A percentile compares a stretch with the other conserved stretches of the same genome.
Conservation (phyloP, 225 moss, liverwort and hornwort species). For the Pleurozium schreberi region DNA sequence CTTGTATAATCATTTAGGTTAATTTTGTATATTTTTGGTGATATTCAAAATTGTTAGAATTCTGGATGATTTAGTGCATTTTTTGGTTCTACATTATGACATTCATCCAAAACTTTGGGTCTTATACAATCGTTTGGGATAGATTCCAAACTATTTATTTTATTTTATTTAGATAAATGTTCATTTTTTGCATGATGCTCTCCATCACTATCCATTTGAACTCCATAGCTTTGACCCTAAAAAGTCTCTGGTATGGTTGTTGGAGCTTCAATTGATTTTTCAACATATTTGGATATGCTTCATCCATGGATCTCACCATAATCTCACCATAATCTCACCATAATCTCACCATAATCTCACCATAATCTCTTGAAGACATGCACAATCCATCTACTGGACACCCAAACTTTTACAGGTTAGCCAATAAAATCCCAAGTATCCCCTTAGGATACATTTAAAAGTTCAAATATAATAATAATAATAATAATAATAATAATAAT, state of each 20-base stretch:
- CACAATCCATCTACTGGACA: no score
- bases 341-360: background rate
- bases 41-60: no score
- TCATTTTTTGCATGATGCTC: background rate
- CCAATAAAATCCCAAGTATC: background rate
- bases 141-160: no score
- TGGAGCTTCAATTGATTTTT: background rate
- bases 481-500: no score
- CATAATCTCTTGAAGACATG: background rate
- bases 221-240: background rate
- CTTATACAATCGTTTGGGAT: no score
- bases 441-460: background rate
- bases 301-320: accelerated
- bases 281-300: background rate
- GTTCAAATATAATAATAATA: no score
- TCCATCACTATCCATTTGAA: background rate
- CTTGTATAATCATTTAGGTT: background rate
- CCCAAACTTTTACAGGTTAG: background rate
- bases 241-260: no score
- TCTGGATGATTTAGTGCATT: no score
- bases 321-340: background rate
- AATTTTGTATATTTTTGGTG: no score
- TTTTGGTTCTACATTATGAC: no score
- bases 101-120: no score
- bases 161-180: no score